Evolutionary conservation across 2,329 filamentous ascomycete species (phyloP).

Genomic region (Colletotrichum costaricense): DNA sequence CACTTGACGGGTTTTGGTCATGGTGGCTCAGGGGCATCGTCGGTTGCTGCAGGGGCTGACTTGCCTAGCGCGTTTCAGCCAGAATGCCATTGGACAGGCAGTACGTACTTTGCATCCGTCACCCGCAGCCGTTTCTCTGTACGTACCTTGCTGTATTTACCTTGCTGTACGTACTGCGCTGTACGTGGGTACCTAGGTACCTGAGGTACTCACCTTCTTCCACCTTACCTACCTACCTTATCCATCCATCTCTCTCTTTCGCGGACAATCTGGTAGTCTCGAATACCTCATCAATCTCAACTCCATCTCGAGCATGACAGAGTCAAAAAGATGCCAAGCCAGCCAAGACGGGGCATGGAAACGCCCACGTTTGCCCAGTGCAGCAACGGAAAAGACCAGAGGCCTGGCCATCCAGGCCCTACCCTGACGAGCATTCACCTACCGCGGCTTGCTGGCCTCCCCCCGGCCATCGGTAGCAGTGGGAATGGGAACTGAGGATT

Average conservation of each 20-base stretch:
- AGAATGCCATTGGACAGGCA: conserved; percentile 28
- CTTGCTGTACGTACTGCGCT: no score
- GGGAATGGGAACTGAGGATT: not conserved
- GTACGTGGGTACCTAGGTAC: not conserved
- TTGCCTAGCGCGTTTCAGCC: conserved; percentile 28
- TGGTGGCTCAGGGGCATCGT: conserved; percentile 23
- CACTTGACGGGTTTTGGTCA: not conserved
- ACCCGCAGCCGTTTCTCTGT: not conserved
- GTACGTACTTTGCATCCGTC: not conserved
- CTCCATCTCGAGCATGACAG: not conserved
- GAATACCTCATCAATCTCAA: no score
- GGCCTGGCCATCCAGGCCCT: not conserved
- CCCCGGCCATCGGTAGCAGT: not conserved
- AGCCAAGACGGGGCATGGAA: not conserved
- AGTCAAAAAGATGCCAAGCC: not conserved
- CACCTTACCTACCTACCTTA: no score
- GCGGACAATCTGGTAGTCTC: not conserved
- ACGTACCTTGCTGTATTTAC: not conserved
- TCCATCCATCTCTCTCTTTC: not conserved
- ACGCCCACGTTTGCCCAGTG: conserved; percentile 8
- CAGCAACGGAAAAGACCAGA: not conserved
- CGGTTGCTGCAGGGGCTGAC: conserved; percentile 27
- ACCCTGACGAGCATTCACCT: not conserved
- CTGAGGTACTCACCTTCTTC: not conserved
- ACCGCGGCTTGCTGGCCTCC: not conserved